Evolutionary conservation across 352 stramenopile species (phyloP), one percentile per base, ranked within the genome.

Genomic region (Phytophthora gonapodyides): DNA sequence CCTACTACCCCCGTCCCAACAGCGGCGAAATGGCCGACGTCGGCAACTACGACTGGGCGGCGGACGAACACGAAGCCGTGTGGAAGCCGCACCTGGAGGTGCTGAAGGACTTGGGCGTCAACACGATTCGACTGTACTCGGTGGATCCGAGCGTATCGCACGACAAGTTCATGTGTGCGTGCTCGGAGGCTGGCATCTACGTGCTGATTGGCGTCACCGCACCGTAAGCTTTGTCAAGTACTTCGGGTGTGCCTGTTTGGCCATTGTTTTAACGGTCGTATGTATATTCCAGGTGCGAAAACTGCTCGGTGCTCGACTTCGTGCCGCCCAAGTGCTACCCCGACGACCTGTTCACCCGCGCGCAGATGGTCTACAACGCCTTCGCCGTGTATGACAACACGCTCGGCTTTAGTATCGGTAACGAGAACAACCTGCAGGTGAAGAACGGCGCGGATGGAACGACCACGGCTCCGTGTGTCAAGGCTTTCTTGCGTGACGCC

Each of bases 151-250:
- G 69, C 50, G 73, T 78, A 31, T 55, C 74, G 5, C 82, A 91
- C 59, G 82, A 91, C 70, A 88, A 91, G 59, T 91, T 91, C 64
- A 91, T 91, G 82, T 91, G 82, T 42, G 82, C 78, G 8, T 82
- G 66, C 16, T 71, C 78, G 2, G 51, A 90, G 5, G 70, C 71
- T 2, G 82, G 82, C 5, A 93, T 93, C 56, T 93, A 93, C 67
- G 73, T 88, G 11, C 68, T 93, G 16, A 49, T 93, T 1, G 84
- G 80, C 36, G 75, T 93, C 44, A 73, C 69, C 1, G 84, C 84
- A 5, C 67, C 80, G 69, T 89, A 69, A 47, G 76, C 3, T 30
- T 30, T 68, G 33, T 45, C 15, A 37, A 34, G 40, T 27, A 27
- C 10, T 3, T 30, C 24, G 24, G 21, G 10, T 8, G 16, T 31